Conservation (phyloP, 176 grass and related monocot genomes). For the Triticum monococcum region DNA sequence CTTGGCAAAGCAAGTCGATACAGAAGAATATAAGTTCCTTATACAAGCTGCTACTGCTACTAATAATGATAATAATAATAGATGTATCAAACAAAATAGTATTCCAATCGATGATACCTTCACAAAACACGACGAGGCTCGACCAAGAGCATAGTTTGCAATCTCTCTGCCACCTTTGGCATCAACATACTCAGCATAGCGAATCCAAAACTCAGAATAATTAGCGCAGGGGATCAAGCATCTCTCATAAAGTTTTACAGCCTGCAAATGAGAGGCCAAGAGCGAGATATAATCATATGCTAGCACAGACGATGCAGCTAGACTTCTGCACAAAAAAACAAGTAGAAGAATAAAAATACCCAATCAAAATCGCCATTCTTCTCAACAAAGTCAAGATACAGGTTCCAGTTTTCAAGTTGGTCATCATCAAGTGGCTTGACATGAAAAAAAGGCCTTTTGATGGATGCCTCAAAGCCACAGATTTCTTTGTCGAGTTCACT, state of each 20-base stretch:
- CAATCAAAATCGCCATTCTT: conserved; percentile 94
- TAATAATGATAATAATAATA: conserved; percentile 20
- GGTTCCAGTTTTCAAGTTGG: conserved; percentile 90
- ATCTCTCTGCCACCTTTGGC: conserved; percentile 83
- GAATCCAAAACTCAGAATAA: conserved; percentile 95
- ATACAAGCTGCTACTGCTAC: not conserved
- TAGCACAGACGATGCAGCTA: conserved; percentile 21
- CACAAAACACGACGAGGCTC: conserved; percentile 67
- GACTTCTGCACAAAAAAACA: not conserved
- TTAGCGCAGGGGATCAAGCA: conserved; percentile 92
- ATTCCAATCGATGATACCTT: conserved; percentile 49
- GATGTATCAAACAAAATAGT: not conserved
- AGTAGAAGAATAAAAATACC: conserved; percentile 50
- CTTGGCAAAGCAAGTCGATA: not conserved
- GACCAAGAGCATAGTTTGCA: conserved; percentile 70
- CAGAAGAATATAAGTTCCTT: not conserved
- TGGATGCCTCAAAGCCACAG: conserved; percentile 62
- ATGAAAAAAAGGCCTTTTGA: conserved; percentile 81
- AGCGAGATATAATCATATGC: conserved; percentile 27
- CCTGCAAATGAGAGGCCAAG: conserved; percentile 53
- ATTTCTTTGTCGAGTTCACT: conserved; percentile 75
- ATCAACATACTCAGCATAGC: conserved; percentile 83
- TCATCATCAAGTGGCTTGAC: conserved; percentile 75
- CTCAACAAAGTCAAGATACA: conserved; percentile 90
- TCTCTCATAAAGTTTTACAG: conserved; percentile 93